Conservation (phyloP, 2,329 filamentous ascomycete species). For the Geoglossum cookeanum region DNA sequence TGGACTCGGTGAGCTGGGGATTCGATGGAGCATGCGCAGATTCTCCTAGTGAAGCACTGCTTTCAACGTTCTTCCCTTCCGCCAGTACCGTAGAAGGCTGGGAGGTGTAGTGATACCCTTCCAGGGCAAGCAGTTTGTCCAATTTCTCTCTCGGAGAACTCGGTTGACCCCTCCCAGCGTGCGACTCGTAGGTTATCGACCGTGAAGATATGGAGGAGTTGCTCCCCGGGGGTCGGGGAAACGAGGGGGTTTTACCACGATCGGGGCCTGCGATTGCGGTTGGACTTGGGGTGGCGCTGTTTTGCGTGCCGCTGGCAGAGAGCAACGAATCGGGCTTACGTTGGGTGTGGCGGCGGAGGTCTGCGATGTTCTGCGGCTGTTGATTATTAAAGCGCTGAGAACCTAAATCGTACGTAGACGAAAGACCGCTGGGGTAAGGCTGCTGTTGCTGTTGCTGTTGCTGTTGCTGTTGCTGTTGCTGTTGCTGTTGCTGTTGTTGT, state of each 20-base stretch:
- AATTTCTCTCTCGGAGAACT: slow-evolving; percentile 18
- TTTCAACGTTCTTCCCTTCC: not conserved
- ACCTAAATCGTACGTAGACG: not conserved
- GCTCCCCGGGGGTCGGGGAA: not conserved
- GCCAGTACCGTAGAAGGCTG: not conserved
- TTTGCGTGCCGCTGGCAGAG: not conserved
- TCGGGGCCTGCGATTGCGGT: not conserved
- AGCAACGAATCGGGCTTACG: not conserved
- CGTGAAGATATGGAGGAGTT: not conserved
- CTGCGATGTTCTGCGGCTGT: not conserved
- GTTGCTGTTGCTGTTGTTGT: too few relatives aligned
- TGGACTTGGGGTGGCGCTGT: not conserved
- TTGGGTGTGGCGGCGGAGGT: not conserved
- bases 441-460: not conserved
- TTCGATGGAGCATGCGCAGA: slow-evolving; percentile 5
- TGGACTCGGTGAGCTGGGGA: not conserved
- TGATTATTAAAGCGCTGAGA: not conserved
- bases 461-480: too few relatives aligned
- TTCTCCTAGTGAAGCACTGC: not conserved
- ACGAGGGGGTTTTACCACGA: not conserved
- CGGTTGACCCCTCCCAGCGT: slow-evolving; percentile 6
- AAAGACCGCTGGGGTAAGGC: not conserved
- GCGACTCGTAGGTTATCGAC: not conserved
- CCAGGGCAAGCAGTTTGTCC: slow-evolving; percentile 18
- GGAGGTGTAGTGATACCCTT: slow-evolving; percentile 15